phyloP scores from a whole-genome alignment of 2,329 filamentous ascomycete genomes.

The Aspergillus sp. region DNA sequence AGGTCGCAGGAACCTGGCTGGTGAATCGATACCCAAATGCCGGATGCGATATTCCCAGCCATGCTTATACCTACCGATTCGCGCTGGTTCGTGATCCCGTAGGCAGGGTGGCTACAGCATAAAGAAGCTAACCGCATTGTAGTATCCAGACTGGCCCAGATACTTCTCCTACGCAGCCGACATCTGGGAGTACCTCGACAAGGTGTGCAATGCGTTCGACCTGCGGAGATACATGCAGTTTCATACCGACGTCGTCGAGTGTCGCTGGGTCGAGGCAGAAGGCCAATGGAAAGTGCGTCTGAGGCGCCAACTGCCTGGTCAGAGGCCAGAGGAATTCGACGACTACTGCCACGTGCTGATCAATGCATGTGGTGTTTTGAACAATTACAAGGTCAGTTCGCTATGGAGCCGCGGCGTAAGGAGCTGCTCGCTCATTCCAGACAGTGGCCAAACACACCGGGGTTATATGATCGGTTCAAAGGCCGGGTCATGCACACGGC shows the following conservation, averaged over 20 bases:
- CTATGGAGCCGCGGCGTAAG: conserved; percentile 5
- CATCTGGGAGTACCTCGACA: conserved; percentile 13
- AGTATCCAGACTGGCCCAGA: conserved; percentile 6
- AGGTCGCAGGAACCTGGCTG: neutral
- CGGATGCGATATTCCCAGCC: neutral
- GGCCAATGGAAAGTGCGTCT: neutral
- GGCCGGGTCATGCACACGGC: too few relatives aligned
- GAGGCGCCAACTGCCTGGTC: neutral
- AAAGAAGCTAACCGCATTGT: too few relatives aligned
- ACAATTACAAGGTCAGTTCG: conserved; percentile 8
- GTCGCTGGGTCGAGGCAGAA: neutral
- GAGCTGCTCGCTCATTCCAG: conserved; percentile 2
- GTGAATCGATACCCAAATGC: neutral
- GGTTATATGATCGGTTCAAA: too few relatives aligned
- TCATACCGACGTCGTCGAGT: neutral
- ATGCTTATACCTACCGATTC: conserved; percentile 6
- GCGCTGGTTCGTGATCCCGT: too few relatives aligned
- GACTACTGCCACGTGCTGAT: conserved; percentile 6
- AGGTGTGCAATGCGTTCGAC: conserved; percentile 9
- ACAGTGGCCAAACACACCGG: too few relatives aligned
- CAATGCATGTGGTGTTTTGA: conserved; percentile 13
- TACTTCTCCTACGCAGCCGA: conserved; percentile 6
- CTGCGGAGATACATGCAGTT: conserved; percentile 1
- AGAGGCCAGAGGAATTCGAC: too few relatives aligned
- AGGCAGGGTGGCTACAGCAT: too few relatives aligned